Base-by-base conservation (phyloP, 345 rosid genomes). In the Salix udensis region DNA sequence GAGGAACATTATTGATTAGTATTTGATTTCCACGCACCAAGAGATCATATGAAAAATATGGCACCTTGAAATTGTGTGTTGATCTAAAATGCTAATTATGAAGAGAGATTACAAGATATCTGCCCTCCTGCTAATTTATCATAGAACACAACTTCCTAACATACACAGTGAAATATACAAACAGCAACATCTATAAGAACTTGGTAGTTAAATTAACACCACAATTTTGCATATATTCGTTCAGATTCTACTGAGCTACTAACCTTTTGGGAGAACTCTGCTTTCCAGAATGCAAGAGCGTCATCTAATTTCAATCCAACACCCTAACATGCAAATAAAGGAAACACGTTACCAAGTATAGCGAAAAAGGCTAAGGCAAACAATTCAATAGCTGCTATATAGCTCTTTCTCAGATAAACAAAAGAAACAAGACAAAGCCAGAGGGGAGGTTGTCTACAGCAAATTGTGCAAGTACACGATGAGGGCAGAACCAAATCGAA, bases 261-360 rank as follows among this genome's bases (percentile, higher is more conserved):
- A 80, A 92, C 99, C 91, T 93, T 96, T 72, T 87, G 90, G 10
- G 92, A 83, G 79, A 93, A 96, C 78, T 96, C 97, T 69, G 90
- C 92, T 84, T 88, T 93, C 99, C 99, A 93, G 77, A 96, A 92
- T 36, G 99, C 91, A 67, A 93, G 81, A 76, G 99, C 99, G 62
- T 96, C 99, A 67, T 96, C 98, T 79, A 96, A 78, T 85, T 92
- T 92, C 88, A 93, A 76, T 46, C 98, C 98, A 39, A 93, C 96
- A 72, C 97, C 98, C 98, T 93, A 53, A 61, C 30, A 76, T 4
- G 67, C 30, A 80, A 75, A 70, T 74, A 21, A 9, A 58, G 37
- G 52, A 55, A 73, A 76, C 62, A 61, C 73, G 60, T 72, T 10
- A 68, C 39, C 16, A 53, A 70, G 52, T 18, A 0, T 7, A 19